Evolutionary conservation across 208 protist genomes (phyloP), one percentile per base, ranked within the genome.

Genomic region (Phytomonas francai): DNA sequence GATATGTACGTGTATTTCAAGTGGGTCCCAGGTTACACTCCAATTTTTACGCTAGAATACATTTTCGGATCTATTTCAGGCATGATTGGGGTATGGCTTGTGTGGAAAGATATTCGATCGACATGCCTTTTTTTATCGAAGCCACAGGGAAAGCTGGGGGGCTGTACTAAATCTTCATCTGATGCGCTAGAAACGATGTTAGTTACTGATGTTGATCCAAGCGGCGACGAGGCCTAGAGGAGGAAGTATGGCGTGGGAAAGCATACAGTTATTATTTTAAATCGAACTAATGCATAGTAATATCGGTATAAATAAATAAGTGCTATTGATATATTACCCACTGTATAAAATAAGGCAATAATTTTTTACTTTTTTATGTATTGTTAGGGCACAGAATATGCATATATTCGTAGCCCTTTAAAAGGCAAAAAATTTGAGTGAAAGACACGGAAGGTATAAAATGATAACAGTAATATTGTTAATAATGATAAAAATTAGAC

Each of bases 1-100:
- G 91, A 96, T 68, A 96, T 96, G 85, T 80, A 87, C 68, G 85
- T 97, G 28, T 97, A 97, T 79, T 97, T 86, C 78, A 89, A 92
- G 73, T 97, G 92, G 89, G 71, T 95, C 27, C 79, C 87, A 7
- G 73, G 69, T 59, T 97, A 95, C 68, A 83, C 83, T 33, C 88
- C 92, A 8, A 78, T 81, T 60, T 81, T 77, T 61, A 84, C 79
- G 0, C 12, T 94, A 25, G 87, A 94, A 73, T 95, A 88, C 73
- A 22, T 73, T 2, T 86, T 70, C 51, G 88, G 85, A 22, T 70
- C 80, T 11, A 45, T 81, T 19, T 88, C 85, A n/a, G 92, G 88
- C 39, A 45, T 88, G 28, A 77, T 95, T 34, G 89, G 88, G 28
- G 68, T 93, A 29, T 93, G 76, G 71, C 67, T 93, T 14, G 81